phyloP scores from a whole-genome alignment of 2,329 filamentous ascomycete species.

The Coniochaeta sp. region DNA sequence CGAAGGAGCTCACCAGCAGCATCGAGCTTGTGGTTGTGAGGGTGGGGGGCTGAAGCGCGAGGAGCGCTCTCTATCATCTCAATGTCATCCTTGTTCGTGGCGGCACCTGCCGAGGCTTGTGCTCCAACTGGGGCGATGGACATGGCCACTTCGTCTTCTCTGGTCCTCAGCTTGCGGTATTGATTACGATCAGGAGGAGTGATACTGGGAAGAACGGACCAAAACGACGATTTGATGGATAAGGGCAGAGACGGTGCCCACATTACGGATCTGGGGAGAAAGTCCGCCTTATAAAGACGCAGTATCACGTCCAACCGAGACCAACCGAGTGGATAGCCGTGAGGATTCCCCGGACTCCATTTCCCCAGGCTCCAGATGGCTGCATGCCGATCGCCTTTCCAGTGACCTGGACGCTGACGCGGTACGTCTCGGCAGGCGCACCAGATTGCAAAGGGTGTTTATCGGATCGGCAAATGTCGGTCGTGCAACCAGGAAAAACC shows the following conservation, averaged over 20 bases:
- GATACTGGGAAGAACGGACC: not conserved
- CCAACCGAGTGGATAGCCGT: not conserved
- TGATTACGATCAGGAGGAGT: not conserved
- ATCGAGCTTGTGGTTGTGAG: conserved; percentile 3
- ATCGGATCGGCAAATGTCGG: not conserved
- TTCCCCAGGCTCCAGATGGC: too few species aligned
- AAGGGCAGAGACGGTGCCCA: not conserved
- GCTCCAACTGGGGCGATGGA: not conserved
- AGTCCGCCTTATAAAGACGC: not conserved
- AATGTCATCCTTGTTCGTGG: conserved; percentile 5
- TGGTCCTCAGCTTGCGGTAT: not conserved
- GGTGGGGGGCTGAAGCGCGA: not conserved
- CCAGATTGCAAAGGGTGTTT: too few species aligned
- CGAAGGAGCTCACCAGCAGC: conserved; percentile 12
- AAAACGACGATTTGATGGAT: not conserved
- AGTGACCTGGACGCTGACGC: too few species aligned
- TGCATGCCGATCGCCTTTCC: too few species aligned
- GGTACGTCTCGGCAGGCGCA: too few species aligned
- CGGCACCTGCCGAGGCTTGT: not conserved
- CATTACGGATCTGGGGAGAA: not conserved
- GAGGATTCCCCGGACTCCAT: too few species aligned
- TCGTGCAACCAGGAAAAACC: not conserved
- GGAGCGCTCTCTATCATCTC: conserved; percentile 9
- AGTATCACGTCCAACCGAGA: not conserved
- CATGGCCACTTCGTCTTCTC: not conserved